phyloP scores from a whole-genome alignment of 176 grass and related monocot genomes.

The Eleusine coracana region DNA sequence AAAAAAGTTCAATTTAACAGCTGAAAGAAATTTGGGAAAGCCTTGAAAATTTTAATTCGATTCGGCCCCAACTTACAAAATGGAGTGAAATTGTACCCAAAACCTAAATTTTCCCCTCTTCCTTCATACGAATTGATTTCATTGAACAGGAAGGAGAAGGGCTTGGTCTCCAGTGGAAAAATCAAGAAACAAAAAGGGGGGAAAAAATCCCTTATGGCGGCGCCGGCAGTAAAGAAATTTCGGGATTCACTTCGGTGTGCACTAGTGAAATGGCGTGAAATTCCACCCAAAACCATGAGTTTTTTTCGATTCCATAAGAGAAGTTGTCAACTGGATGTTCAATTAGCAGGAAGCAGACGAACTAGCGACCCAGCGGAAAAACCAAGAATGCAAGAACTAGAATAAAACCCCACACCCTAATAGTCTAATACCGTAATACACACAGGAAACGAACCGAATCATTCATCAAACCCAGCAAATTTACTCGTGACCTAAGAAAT shows the following conservation, averaged over 20 bases:
- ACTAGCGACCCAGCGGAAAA: not conserved
- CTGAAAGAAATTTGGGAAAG: not conserved
- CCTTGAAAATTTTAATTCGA: not conserved
- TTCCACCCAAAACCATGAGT: not conserved
- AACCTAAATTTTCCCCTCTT: not conserved
- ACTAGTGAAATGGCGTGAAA: not conserved
- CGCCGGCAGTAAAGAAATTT: not conserved
- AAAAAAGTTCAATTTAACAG: not conserved
- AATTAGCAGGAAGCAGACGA: not conserved
- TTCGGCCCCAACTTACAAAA: not conserved
- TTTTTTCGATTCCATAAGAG: not conserved
- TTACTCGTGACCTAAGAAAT: not conserved
- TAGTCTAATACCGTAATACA: not conserved
- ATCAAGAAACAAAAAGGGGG: conserved; percentile 4
- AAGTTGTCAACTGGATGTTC: not conserved
- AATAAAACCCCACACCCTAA: not conserved
- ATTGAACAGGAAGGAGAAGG: not conserved
- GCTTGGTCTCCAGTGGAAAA: not conserved
- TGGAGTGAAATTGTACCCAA: not conserved
- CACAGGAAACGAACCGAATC: conserved; percentile 2
- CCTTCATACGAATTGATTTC: not conserved
- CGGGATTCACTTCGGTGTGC: not conserved
- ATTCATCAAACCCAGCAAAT: not conserved
- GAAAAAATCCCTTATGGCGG: not conserved
- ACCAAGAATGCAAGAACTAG: conserved; percentile 39